Percentiles rank a stretch among this genome's conserved stretches.
phyloP scores from a whole-genome alignment of 73 alveolate species.

The Paramecium octaurelia region DNA sequence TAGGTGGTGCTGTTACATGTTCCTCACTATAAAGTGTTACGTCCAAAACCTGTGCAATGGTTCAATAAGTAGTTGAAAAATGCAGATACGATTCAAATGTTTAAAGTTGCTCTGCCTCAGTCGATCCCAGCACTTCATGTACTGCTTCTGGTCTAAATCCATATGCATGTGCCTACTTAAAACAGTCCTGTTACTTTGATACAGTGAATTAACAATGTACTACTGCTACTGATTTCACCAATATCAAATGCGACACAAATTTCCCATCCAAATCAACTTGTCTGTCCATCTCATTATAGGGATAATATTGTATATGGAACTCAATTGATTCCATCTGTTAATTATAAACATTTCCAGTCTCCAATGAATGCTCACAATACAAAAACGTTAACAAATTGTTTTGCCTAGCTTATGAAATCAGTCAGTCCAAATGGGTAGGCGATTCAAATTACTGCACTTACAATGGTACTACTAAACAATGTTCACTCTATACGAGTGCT shows the following conservation, averaged over 20 bases:
- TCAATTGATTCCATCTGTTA: not conserved
- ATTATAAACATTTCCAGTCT: not conserved
- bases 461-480: not conserved
- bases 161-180: slow-evolving; percentile 20
- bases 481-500: not conserved
- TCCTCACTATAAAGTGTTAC: not conserved
- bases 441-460: not conserved
- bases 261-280: slow-evolving; percentile 16
- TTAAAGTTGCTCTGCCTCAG: not conserved
- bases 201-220: not conserved
- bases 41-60: not conserved
- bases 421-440: not conserved
- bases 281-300: not conserved
- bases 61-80: not conserved
- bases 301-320: slow-evolving; percentile 11
- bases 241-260: not conserved
- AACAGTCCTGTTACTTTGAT: not conserved
- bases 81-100: not conserved
- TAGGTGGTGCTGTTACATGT: slow-evolving; percentile 20
- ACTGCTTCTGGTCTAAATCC: slow-evolving; percentile 10
- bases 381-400: not conserved
- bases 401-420: slow-evolving; percentile 22
- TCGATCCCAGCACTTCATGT: not conserved
- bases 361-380: not conserved
- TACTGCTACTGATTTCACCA: not conserved